These are phyloP conservation scores for Saturnispora saitoi DNA, from an alignment of 805 yeast species.

Conservation along the genomic window DNA sequence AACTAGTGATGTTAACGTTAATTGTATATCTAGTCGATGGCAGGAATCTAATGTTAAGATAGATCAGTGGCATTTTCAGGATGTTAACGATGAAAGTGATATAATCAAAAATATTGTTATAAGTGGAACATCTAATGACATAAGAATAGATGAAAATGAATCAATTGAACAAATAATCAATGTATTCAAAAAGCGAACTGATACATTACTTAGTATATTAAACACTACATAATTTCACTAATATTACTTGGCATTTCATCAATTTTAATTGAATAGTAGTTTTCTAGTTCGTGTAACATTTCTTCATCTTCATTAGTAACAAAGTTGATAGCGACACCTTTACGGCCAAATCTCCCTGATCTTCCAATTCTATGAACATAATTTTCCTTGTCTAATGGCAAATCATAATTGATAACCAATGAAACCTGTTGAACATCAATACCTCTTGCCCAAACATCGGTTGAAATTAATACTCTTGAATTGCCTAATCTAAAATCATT, in stretches of 20 bases:
- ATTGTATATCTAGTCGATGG: constrained; percentile 12
- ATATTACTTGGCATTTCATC: constrained; percentile 75
- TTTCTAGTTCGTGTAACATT: constrained; percentile 66
- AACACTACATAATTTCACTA: constrained; percentile 18
- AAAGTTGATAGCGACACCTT: constrained; percentile 95
- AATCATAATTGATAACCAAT: constrained; percentile 87
- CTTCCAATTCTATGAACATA: constrained; percentile 97
- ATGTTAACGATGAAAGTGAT: constrained; percentile 2
- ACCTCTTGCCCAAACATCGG: constrained; percentile 98
- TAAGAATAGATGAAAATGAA: background rate
- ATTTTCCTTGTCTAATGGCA: constrained; percentile 89
- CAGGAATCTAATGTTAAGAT: constrained; percentile 4
- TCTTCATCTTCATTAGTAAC: constrained; percentile 72
- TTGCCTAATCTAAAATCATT: constrained; percentile 90
- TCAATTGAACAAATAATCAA: background rate
- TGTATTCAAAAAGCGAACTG: constrained; percentile 8
- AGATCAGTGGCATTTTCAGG: constrained; percentile 12
- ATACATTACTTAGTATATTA: background rate
- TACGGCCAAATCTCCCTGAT: constrained; percentile 97
- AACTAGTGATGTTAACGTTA: background rate
- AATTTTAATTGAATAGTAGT: constrained; percentile 65
- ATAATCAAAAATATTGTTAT: constrained; percentile 4
- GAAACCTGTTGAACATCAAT: constrained; percentile 98
- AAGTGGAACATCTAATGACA: background rate
- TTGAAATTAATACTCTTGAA: constrained; percentile 88